phyloP scores from a whole-genome alignment of 2,329 filamentous ascomycete genomes.

The Aspergillus awamori region DNA sequence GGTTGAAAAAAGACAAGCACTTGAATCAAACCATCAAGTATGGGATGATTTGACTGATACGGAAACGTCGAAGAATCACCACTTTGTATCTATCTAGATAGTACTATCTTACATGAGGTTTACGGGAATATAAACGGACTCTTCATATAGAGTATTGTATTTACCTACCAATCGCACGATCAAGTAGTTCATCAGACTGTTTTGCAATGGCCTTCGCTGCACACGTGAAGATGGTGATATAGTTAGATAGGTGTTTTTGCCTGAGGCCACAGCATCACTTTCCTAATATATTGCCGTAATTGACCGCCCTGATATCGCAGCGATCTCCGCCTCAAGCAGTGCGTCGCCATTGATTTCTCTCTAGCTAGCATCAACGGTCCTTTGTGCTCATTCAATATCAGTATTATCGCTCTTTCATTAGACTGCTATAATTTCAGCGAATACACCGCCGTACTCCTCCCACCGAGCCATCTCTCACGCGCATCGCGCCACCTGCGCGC shows the following conservation, averaged over 20 bases:
- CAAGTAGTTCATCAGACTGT: too few species aligned
- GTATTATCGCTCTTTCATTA: neutral
- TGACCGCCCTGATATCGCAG: slow-evolving; percentile 12
- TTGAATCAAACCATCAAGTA: too few species aligned
- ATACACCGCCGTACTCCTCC: neutral
- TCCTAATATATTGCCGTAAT: neutral
- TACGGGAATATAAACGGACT: too few species aligned
- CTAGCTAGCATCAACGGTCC: neutral
- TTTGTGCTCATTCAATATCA: neutral
- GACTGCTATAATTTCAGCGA: neutral
- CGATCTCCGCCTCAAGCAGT: slow-evolving; percentile 10
- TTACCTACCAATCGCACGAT: too few species aligned
- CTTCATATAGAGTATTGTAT: too few species aligned
- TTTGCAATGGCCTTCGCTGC: too few species aligned
- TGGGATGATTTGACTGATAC: too few species aligned
- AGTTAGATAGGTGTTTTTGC: neutral
- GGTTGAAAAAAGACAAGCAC: too few species aligned
- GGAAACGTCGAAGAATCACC: too few species aligned
- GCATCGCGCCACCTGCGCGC: slow-evolving; percentile 23
- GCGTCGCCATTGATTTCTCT: neutral
- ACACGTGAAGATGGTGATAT: too few species aligned
- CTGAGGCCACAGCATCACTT: neutral
- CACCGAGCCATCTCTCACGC: slow-evolving; percentile 13
- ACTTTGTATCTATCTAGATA: too few species aligned
- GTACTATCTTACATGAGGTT: too few species aligned